phyloP scores from a whole-genome alignment of 805 yeast species.

The Lachancea fermentati region DNA sequence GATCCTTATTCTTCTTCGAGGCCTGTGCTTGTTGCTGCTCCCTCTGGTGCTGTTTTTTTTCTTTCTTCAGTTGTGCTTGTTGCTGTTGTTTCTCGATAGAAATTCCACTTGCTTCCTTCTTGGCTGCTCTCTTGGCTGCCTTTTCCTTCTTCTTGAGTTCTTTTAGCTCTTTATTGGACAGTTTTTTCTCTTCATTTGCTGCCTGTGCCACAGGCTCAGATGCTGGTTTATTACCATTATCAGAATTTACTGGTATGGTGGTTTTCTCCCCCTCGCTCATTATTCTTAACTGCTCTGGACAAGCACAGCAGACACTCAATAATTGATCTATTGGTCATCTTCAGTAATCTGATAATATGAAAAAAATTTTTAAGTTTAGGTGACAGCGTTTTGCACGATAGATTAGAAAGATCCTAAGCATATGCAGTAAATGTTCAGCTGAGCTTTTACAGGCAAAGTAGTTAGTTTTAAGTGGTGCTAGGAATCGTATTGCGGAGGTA shows the following conservation, averaged over 20 bases:
- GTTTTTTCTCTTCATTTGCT: constrained; percentile 23
- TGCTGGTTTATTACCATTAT: constrained; percentile 2
- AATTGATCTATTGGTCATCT: neutral
- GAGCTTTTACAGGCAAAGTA: neutral
- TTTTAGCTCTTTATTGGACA: constrained; percentile 76
- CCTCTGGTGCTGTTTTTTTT: constrained; percentile 37
- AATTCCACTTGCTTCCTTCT: constrained; percentile 63
- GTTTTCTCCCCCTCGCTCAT: neutral
- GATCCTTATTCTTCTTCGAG: constrained; percentile 42
- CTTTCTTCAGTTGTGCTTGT: constrained; percentile 40
- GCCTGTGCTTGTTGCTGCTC: constrained; percentile 43
- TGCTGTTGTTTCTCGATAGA: constrained; percentile 36
- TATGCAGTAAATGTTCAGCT: too few species aligned
- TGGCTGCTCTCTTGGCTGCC: constrained; percentile 88
- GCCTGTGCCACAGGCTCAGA: constrained; percentile 1
- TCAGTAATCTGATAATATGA: neutral
- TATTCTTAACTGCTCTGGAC: neutral
- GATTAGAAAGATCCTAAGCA: too few species aligned
- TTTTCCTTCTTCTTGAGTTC: constrained; percentile 86
- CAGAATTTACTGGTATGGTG: neutral
- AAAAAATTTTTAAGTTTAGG: neutral
- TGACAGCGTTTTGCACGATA: neutral
- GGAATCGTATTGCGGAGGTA: constrained; percentile 5
- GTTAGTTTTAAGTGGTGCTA: too few species aligned
- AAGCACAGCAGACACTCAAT: neutral